Conservation (phyloP, 1,284 basidiomycete species). For the Pseudozyma sp. region DNA sequence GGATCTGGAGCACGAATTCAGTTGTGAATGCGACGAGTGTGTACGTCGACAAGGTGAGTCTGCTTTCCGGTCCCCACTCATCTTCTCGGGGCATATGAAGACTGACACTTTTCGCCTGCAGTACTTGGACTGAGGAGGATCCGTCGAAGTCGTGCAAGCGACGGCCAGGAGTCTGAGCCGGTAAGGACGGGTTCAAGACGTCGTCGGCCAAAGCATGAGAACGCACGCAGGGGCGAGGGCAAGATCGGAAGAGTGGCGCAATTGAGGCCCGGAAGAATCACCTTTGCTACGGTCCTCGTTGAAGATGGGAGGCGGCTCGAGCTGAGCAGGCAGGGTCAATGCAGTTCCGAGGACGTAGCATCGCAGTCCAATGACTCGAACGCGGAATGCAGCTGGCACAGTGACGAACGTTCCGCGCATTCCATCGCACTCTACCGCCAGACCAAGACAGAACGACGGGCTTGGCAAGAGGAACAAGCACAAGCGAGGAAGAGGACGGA, state of each 20-base stretch:
- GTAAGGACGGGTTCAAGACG: background rate
- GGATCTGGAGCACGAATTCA: slow-evolving; percentile 1
- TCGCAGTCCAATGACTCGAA: no score
- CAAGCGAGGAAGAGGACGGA: background rate
- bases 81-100: background rate
- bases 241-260: slow-evolving; percentile 29
- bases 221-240: slow-evolving; percentile 17
- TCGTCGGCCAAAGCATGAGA: slow-evolving; percentile 6
- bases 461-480: no score
- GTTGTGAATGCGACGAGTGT: slow-evolving; percentile 19
- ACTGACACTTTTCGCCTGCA: background rate
- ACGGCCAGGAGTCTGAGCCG: background rate
- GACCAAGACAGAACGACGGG: background rate
- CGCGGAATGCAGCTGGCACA: no score
- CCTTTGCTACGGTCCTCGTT: background rate
- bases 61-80: background rate
- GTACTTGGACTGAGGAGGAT: slow-evolving; percentile 20
- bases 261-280: slow-evolving; percentile 24
- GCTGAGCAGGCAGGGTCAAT: background rate
- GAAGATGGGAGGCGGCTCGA: background rate
- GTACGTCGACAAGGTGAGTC: slow-evolving; percentile 20
- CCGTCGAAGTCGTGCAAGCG: slow-evolving; percentile 3
- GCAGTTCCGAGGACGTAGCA: background rate
- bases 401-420: slow-evolving; percentile 23
- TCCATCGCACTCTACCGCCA: slow-evolving; percentile 10